Evolutionary conservation across 306 rosid genomes (phyloP), one percentile per base, ranked within the genome.

Genomic region (Malus asiatica): DNA sequence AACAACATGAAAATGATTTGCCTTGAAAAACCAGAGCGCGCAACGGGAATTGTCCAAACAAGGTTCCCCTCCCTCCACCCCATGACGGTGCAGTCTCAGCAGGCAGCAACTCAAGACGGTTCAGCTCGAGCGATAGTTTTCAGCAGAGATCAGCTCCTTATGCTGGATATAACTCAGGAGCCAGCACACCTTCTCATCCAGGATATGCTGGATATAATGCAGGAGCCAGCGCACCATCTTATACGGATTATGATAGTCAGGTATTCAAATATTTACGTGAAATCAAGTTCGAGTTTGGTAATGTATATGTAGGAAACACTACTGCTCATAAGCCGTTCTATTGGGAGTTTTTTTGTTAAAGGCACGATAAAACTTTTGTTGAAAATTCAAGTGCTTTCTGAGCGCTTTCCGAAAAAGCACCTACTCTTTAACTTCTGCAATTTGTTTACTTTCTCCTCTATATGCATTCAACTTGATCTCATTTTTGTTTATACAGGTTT

Each of bases 41-140:
- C 38, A 81, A 76, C 57, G 92, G 93, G 59, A 48, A 64, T 79
- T 79, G 90, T 64, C 88, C 90, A 6, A 80, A 88, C 68, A 87
- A 87, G 76, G 82, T 85, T 80, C 77, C 98, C 71, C 91, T 93
- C 64, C 97, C 96, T 27, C 97, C 93, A 77, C 93, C 97, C 69
- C 29, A 72, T 63, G 53, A 86, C 60, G 88, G 74, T n/a, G 74
- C 82, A 29, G 52, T 80, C 61, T 74, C 88, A 14, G 55, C 76
- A 68, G 77, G 64, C 76, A 44, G 62, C 73, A 48, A 60, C 66
- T 12, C 64, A 38, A 86, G 44, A 61, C 70, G 64, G 71, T 75
- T 59, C 69, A 77, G 62, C 65, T 33, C 82, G 20, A 86, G 58
- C 80, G 79, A 46, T 76, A 83, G 78, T 74, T 83, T 83, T 53